Conservation (phyloP, 805 yeast species). For the Scheffersomyces stipitis region DNA sequence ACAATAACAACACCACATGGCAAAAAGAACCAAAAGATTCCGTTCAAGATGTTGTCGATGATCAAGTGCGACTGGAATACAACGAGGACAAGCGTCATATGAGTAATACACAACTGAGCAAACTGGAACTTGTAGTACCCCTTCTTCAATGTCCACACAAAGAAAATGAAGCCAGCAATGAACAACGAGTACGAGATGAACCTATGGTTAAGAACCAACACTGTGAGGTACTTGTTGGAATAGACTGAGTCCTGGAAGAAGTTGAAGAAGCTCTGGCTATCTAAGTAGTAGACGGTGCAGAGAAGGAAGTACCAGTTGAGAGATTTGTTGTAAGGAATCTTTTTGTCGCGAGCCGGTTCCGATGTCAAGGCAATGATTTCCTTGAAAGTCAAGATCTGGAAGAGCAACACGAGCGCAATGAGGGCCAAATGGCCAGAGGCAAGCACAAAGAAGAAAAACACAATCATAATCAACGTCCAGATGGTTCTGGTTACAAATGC, state of each 20-base stretch:
- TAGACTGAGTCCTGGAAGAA: constrained; percentile 58
- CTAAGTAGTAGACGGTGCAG: constrained; percentile 85
- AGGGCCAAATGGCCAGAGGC: constrained; percentile 86
- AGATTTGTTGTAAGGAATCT: constrained; percentile 77
- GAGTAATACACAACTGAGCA: constrained; percentile 90
- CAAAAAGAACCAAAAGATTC: constrained; percentile 90
- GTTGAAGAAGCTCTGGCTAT: constrained; percentile 77
- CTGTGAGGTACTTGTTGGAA: constrained; percentile 51
- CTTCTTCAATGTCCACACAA: constrained; percentile 84
- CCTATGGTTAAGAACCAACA: constrained; percentile 74
- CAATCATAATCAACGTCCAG: constrained; percentile 93
- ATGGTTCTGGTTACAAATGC: constrained; percentile 83
- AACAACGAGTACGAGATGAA: constrained; percentile 82
- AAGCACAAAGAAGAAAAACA: constrained; percentile 64
- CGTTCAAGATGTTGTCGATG: constrained; percentile 83
- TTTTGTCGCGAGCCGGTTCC: constrained; percentile 79
- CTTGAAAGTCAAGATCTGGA: constrained; percentile 82
- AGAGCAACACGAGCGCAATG: constrained; percentile 64
- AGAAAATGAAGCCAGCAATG: constrained; percentile 83
- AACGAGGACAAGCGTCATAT: constrained; percentile 86
- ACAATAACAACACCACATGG: constrained; percentile 91
- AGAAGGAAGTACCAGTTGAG: constrained; percentile 90
- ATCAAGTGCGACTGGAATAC: constrained; percentile 94
- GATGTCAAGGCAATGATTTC: constrained; percentile 87
- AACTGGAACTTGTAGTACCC: constrained; percentile 91